phyloP scores from a whole-genome alignment of 2,329 filamentous ascomycete genomes.

The Blastomyces parvus region DNA sequence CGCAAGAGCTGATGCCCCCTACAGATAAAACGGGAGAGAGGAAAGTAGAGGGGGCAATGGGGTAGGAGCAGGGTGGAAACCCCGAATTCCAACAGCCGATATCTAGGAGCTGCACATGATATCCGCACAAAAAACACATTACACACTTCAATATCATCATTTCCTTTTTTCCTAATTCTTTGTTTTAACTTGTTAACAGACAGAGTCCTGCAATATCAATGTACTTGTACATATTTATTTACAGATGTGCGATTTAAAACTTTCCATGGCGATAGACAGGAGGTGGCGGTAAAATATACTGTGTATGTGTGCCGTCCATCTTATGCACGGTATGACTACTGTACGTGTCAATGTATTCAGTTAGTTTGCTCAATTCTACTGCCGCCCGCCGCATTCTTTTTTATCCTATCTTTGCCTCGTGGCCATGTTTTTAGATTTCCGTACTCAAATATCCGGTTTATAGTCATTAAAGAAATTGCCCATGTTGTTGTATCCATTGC shows the following conservation, averaged over 20 bases:
- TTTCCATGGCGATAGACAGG: too few species aligned
- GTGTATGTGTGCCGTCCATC: not conserved
- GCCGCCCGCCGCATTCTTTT: too few species aligned
- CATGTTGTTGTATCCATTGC: too few species aligned
- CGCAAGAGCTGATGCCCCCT: slow-evolving; percentile 87
- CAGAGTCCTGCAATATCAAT: not conserved
- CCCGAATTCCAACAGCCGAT: slow-evolving; percentile 12
- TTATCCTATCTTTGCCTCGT: too few species aligned
- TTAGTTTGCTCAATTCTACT: too few species aligned
- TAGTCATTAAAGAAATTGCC: too few species aligned
- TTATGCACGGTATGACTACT: too few species aligned
- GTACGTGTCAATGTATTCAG: not conserved
- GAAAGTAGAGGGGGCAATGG: slow-evolving; percentile 2
- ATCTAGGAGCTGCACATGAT: not conserved
- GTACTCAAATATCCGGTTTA: too few species aligned
- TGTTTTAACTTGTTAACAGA: not conserved
- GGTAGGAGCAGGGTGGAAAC: slow-evolving; percentile 1
- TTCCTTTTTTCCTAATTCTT: not conserved
- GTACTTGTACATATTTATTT: not conserved
- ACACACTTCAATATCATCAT: not conserved
- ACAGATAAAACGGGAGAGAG: slow-evolving; percentile 51
- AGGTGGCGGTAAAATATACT: too few species aligned
- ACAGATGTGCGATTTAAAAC: not conserved
- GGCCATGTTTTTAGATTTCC: too few species aligned
- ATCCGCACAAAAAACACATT: not conserved